These are phyloP conservation scores for Ulvella scutata DNA, from an alignment of 139 green algal genomes.

Conservation along the genomic window DNA sequence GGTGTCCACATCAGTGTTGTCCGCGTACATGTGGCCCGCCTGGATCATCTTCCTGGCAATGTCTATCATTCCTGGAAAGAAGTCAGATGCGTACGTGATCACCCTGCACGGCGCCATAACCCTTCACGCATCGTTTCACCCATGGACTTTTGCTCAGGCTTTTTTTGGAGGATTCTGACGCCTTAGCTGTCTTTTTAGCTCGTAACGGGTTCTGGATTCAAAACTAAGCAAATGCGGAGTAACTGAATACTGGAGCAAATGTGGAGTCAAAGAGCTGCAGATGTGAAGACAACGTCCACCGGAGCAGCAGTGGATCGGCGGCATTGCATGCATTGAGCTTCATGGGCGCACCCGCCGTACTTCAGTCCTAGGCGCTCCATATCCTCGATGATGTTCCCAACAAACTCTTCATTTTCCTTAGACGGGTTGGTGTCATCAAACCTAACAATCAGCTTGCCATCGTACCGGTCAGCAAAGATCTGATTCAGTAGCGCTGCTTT, in stretches of 20 bases:
- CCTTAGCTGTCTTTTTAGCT: too few relatives aligned
- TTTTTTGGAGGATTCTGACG: too few relatives aligned
- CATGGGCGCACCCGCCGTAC: constrained; percentile 14
- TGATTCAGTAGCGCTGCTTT: constrained; percentile 89
- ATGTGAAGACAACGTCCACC: too few relatives aligned
- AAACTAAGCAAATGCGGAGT: too few relatives aligned
- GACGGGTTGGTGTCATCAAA: constrained; percentile 99
- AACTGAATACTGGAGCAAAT: too few relatives aligned
- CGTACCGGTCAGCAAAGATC: constrained; percentile 84
- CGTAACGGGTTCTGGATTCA: too few relatives aligned
- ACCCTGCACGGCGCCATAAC: constrained; percentile 14
- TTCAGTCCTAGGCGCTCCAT: constrained; percentile 58
- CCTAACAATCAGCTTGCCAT: constrained; percentile 65
- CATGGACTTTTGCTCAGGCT: too few relatives aligned
- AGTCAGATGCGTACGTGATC: constrained; percentile 90
- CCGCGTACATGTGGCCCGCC: constrained; percentile 81
- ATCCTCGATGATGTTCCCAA: constrained; percentile 89
- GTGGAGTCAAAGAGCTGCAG: too few relatives aligned
- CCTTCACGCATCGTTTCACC: too few relatives aligned
- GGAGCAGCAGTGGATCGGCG: background rate
- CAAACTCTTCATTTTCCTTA: constrained; percentile 98
- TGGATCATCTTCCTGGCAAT: constrained; percentile 74
- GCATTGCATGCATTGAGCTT: too few relatives aligned
- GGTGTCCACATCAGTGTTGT: constrained; percentile 83
- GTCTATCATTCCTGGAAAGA: constrained; percentile 60